Evolutionary conservation across 441 rosid species (phyloP), one percentile per base, ranked within the genome.

Genomic region (Adansonia rubrostipa): DNA sequence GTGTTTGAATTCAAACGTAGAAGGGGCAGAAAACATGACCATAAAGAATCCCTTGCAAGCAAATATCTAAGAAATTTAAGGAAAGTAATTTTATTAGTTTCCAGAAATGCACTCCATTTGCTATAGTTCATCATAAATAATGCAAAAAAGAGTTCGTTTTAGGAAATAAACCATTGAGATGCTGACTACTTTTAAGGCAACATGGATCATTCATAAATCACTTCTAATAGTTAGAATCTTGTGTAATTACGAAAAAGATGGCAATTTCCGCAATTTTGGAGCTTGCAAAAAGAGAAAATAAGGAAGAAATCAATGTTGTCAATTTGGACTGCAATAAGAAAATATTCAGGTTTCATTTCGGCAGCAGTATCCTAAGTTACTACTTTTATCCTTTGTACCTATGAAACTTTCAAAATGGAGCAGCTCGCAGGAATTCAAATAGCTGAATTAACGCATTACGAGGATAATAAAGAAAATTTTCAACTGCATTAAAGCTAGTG

Each of bases 401-500:
- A 4, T 4, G 22, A 58, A 9, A 20, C 33, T 58, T 58, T 58
- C 14, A 58, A 67, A 44, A 19, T 19, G 54, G 1, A 17, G 50
- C 51, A 65, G 14, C 9, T 40, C 50, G 2, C 78, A 75, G 58
- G 77, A 56, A n/a, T 66, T 57, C 22, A 76, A 57, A 71, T 48
- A 40, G 62, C 77, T 56, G 71, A 73, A 68, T 73, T 54, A 42
- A 63, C 8, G 53, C 68, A 14, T 36, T 33, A 0, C 62, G 33
- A 67, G 36, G 51, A 51, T n/a, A 47, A 74, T 20, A 71, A 75
- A 45, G 71, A 73, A 76, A 79, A 80, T 65, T 74, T 73, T 54
- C 53, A 78, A 69, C 70, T 67, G 79, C 78, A 77, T 61, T 40
- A 74, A 75, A 71, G 83, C 85, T 57, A 74, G 60, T 67, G 50